These are phyloP conservation scores for Diplodia intermedia DNA, from an alignment of 2,329 filamentous ascomycete species.

Conservation along the genomic window DNA sequence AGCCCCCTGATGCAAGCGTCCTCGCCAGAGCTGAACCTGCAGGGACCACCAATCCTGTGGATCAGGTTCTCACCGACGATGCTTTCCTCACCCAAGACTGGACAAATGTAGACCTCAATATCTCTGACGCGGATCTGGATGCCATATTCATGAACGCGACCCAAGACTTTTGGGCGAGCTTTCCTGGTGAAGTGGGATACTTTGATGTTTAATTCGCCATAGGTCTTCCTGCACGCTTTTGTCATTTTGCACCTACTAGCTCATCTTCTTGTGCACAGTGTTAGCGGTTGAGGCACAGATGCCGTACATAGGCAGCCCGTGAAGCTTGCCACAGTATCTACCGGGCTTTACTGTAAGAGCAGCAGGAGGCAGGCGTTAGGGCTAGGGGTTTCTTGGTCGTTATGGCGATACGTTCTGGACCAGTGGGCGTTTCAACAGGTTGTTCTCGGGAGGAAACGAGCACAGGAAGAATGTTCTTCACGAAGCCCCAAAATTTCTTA, in stretches of 20 bases:
- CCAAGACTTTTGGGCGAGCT: slow-evolving; percentile 50
- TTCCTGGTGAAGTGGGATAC: slow-evolving; percentile 48
- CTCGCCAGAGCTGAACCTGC: background rate
- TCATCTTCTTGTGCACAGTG: too few species aligned
- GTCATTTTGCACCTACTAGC: too few species aligned
- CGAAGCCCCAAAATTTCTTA: background rate
- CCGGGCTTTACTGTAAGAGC: background rate
- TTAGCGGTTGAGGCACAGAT: background rate
- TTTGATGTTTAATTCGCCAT: background rate
- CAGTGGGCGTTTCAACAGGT: background rate
- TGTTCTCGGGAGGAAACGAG: background rate
- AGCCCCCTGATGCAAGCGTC: background rate
- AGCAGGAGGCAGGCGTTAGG: background rate
- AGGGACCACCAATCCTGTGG: background rate
- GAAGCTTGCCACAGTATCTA: background rate
- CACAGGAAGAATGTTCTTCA: background rate
- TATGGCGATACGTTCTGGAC: background rate
- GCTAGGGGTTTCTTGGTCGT: background rate
- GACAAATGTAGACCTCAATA: slow-evolving; percentile 45
- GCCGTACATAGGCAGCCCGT: background rate
- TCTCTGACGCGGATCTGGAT: slow-evolving; percentile 47
- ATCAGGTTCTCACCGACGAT: slow-evolving; percentile 9
- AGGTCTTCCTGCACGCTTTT: too few species aligned
- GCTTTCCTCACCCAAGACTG: slow-evolving; percentile 42
- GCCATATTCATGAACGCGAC: slow-evolving; percentile 49